Evolutionary conservation across 2,329 filamentous ascomycete species (phyloP), one percentile per base, ranked within the genome.

Genomic region (Nemania diffusa): DNA sequence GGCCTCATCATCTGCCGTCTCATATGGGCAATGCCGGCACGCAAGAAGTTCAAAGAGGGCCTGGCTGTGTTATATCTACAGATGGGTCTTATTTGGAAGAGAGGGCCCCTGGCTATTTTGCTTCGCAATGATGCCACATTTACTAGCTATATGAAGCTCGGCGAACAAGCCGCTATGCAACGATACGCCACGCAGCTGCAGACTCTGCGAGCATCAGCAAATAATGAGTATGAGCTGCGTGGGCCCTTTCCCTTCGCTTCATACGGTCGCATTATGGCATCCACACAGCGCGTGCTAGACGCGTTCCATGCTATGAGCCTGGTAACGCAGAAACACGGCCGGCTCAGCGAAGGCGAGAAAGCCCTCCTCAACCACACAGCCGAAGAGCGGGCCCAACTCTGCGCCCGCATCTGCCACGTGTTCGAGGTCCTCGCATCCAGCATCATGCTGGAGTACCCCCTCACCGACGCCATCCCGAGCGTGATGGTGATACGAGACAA

Each of bases 281-380:
- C 91, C 9, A 97, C 94, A 0, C 90, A 91, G 69, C 90, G 91
- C 59, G 92, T 97, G 80, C 88, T 98, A 4, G 94, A 97, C 79
- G 91, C 93, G 42, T 97, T 99, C 79, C 94, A 98, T 76, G 93
- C 94, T 58, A 97, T 99, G 93, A 97, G 95, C 70, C 88, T 97
- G 11, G 90, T 97, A 69, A 94, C 97, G 42, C 86, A 92, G 75
- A 95, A 94, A 75, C 92, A 95, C 66, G 83, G 90, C 11, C 87
- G 87, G 42, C 87, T 93, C 0, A 93, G 90, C 2, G 87, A 91
- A 27, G 94, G 95, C 3, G 95, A 98, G 80, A 89, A 91, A 63
- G 90, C 91, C 8, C 86, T 98, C 42, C 82, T 99, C 42, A 85
- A 88, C 69, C 94, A 92, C 77, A 98, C 96, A 1, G 85, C 88